Conservation (phyloP, 2,329 filamentous ascomycete species). For the Monosporascus sp. region DNA sequence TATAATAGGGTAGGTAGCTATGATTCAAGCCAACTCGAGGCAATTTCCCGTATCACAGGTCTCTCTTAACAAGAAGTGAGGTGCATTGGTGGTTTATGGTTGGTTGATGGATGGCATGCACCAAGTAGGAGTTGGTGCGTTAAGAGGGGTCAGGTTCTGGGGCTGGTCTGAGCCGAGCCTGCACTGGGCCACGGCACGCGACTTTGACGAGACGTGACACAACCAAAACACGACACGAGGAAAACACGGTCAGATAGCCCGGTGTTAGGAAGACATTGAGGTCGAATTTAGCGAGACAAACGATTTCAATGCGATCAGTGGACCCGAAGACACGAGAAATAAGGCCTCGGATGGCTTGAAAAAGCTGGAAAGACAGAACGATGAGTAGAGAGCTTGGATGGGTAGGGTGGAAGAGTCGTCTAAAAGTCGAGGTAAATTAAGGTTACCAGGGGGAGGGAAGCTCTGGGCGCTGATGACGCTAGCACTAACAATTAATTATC, state of each 20-base stretch:
- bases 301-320: slow-evolving; percentile 8
- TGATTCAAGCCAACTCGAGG: too few relatives aligned
- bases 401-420: neutral
- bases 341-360: slow-evolving; percentile 11
- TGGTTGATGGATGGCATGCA: neutral
- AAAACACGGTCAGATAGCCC: slow-evolving; percentile 17
- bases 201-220: slow-evolving; percentile 5
- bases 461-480: slow-evolving; percentile 13
- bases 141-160: neutral
- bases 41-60: neutral
- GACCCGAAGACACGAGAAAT: slow-evolving; percentile 19
- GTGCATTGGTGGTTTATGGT: neutral
- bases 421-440: neutral
- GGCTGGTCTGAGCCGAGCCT: neutral
- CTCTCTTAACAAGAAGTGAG: neutral
- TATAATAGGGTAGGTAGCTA: neutral
- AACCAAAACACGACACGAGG: slow-evolving; percentile 22
- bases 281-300: slow-evolving; percentile 1
- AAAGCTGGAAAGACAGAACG: slow-evolving; percentile 8
- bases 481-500: slow-evolving; percentile 29
- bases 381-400: slow-evolving; percentile 4
- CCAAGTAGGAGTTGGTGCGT: neutral
- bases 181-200: slow-evolving; percentile 15
- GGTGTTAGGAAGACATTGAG: slow-evolving; percentile 17
- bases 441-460: slow-evolving; percentile 1